A percentile compares a stretch with the other conserved stretches of the same genome.
Evolutionary conservation across 257 asterid genomes (phyloP).

Genomic region (Solanum corneliomulleri): DNA sequence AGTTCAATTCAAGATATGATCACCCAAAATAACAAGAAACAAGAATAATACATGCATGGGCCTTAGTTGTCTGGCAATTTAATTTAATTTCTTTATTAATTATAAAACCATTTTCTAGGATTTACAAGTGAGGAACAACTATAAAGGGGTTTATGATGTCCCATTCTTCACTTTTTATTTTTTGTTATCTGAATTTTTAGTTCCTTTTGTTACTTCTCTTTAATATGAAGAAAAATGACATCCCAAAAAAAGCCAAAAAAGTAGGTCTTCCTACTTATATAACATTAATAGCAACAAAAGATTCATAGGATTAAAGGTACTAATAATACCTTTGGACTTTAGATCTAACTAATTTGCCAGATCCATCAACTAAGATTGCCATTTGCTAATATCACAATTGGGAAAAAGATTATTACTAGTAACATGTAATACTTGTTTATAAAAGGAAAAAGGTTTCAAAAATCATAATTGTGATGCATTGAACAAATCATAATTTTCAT

Average conservation of each 20-base stretch:
- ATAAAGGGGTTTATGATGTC: conserved; percentile 2
- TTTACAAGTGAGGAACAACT: conserved; percentile 11
- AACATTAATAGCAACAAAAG: background rate
- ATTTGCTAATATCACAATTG: background rate
- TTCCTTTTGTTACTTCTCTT: conserved; percentile 7
- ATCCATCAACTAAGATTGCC: background rate
- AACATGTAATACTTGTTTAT: background rate
- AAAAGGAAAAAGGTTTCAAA: background rate
- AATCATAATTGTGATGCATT: background rate
- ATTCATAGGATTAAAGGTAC: background rate
- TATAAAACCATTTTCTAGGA: background rate
- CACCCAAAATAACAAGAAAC: conserved; percentile 14
- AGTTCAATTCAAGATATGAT: conserved; percentile 10
- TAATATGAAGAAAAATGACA: conserved; percentile 1
- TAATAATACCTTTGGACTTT: background rate
- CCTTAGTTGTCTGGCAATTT: conserved; percentile 3
- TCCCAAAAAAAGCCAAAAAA: background rate
- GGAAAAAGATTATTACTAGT: background rate
- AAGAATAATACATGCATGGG: conserved; percentile 12
- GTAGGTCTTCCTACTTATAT: background rate
- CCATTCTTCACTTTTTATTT: conserved; percentile 5
- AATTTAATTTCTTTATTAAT: background rate
- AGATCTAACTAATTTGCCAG: background rate
- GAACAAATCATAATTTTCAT: background rate
- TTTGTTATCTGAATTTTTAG: background rate